phyloP scores from a whole-genome alignment of 495 filamentous ascomycete genomes.

The Aspergillus ellipticus region DNA sequence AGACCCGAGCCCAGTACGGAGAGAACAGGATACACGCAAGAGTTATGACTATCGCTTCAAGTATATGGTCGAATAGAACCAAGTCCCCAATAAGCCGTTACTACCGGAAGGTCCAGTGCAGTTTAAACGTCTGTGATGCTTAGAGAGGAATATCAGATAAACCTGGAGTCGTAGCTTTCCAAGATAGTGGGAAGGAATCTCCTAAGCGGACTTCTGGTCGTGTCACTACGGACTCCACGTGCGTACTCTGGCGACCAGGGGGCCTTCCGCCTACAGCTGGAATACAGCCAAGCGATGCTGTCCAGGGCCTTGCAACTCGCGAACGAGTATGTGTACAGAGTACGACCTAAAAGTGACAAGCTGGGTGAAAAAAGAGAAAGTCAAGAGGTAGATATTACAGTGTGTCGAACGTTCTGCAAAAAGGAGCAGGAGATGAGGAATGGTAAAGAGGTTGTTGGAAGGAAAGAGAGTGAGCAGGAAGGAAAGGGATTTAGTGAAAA shows the following conservation, averaged over 20 bases:
- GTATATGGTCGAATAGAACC: slow-evolving; percentile 10
- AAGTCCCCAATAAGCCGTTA: slow-evolving; percentile 14
- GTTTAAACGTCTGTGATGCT: slow-evolving; percentile 14
- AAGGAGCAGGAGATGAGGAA: slow-evolving; percentile 11
- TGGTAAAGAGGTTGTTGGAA: slow-evolving; percentile 5
- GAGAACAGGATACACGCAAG: slow-evolving; percentile 13
- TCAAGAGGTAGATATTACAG: slow-evolving; percentile 19
- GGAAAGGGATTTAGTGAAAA: slow-evolving; percentile 11
- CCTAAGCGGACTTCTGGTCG: slow-evolving; percentile 29
- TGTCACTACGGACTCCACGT: slow-evolving; percentile 45
- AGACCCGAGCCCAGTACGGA: slow-evolving; percentile 14
- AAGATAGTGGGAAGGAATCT: slow-evolving; percentile 11
- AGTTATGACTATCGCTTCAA: slow-evolving; percentile 14
- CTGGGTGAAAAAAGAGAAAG: slow-evolving; percentile 23
- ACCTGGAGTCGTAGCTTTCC: slow-evolving; percentile 8
- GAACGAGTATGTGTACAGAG: slow-evolving; percentile 36
- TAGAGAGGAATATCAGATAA: slow-evolving; percentile 12
- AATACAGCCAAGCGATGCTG: slow-evolving; percentile 42
- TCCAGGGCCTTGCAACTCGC: slow-evolving; percentile 29
- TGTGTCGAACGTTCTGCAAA: slow-evolving; percentile 3
- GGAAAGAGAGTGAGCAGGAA: slow-evolving; percentile 12
- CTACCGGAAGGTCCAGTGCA: slow-evolving; percentile 28
- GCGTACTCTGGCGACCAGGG: slow-evolving; percentile 32
- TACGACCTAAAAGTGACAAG: slow-evolving; percentile 33
- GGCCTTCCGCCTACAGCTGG: slow-evolving; percentile 44